Evolutionary conservation across 768 basidiomycete genomes (phyloP), one percentile per base, ranked within the genome.

Genomic region (Sarcodon aspratus): DNA sequence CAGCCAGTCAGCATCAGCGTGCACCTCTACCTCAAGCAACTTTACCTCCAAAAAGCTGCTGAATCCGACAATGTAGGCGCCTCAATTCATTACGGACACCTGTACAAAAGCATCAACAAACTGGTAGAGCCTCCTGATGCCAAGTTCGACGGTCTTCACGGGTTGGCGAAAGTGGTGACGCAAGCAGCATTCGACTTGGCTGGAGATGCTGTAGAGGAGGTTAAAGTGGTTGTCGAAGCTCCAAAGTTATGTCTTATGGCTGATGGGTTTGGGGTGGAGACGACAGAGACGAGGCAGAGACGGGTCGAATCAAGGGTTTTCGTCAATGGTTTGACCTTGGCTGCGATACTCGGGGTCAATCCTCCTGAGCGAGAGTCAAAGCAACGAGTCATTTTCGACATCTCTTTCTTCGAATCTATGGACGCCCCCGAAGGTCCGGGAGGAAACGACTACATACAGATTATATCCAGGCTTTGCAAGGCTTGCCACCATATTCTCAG

Each of bases 321-420:
- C 7, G 63, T 87, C 34, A 63, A 63, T 33, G 66, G 75, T 44
- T 57, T 88, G 10, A 53, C 63, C 2, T 58, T 82, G 9, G 69
- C 71, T 0, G 72, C 79, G 8, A 63, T 88, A 46, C 78, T 90
- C 44, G 87, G 85, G 0, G 73, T 88, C 33, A 82, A 86, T 52
- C 73, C 80, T 0, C 80, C 79, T 7, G 85, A 89, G 55, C 69
- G 85, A 33, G 58, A 72, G 32, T 72, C 75, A 38, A 79, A 79
- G 57, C 85, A 89, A 60, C 65, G 74, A 27, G 74, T 89, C 21
- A 57, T 79, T 44, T 63, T 76, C 18, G 75, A 79, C 55, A 59
- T 88, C 44, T 56, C 59, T 1, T 71, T 78, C 47, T 57, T 62
- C 45, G 72, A 74, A 52, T 53, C 54, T 2, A 21, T 55, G 1